These are phyloP conservation scores for Berkeleyomyces rouxiae DNA, from an alignment of 2,329 filamentous ascomycete genomes.

Conservation along the genomic window DNA sequence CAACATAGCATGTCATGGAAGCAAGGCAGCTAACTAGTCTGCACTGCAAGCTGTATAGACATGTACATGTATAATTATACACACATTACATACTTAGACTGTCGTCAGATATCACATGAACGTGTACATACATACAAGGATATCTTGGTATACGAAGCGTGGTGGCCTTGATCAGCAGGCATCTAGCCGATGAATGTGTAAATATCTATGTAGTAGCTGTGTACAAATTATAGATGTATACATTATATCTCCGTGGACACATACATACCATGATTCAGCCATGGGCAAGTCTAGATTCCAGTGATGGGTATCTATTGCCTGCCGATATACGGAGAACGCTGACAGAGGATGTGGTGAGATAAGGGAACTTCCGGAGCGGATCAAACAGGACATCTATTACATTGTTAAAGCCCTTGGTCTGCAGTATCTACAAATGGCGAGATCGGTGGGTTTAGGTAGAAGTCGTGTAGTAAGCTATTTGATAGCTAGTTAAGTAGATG, in stretches of 20 bases:
- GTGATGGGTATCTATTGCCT: too few relatives aligned
- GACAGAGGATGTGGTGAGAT: not conserved
- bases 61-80: too few relatives aligned
- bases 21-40: not conserved
- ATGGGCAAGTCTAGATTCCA: not conserved
- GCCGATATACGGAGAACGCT: not conserved
- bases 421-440: too few relatives aligned
- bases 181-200: not conserved
- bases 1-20: not conserved
- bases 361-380: not conserved
- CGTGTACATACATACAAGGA: not conserved
- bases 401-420: too few relatives aligned
- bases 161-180: not conserved
- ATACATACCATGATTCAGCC: too few relatives aligned
- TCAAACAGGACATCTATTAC: not conserved
- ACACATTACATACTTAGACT: too few relatives aligned
- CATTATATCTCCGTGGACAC: too few relatives aligned
- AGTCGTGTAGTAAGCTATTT: too few relatives aligned
- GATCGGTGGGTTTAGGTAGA: too few relatives aligned
- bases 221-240: not conserved
- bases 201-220: too few relatives aligned
- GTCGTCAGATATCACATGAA: not conserved
- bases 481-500: too few relatives aligned
- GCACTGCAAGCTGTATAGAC: not conserved
- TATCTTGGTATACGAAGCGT: too few relatives aligned